Base-by-base conservation (phyloP, 352 stramenopile species). In the Pythium sukuiense region DNA sequence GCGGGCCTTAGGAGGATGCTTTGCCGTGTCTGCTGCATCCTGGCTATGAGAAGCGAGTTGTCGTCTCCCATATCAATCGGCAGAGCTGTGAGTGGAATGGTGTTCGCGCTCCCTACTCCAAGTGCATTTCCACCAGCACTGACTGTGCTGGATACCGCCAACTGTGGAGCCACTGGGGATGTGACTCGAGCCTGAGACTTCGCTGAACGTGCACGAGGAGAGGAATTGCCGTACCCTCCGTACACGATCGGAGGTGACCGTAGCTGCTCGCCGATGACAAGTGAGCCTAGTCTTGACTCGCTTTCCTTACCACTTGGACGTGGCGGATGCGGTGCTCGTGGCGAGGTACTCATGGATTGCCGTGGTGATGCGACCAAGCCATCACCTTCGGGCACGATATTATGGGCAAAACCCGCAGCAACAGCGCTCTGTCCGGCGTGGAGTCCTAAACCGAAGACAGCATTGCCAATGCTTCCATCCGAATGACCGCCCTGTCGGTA, bases 1-100 rank as follows among this genome's bases (percentile, higher is more conserved):
- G 57, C 30, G 14, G 58, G 64, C 11, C 64, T 49, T 16, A 24
- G 53, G n/a, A 50, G 35, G 30, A 60, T 59, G 24, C 63, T 69
- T 50, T 55, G 58, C n/a, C 55, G 52, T 8, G 53, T 53, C 33
- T 16, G 29, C 41, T 58, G 59, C n/a, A 62, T 26, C 2, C 41
- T 39, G 3, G 53, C 43, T 6, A 68, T 29, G 27, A 62, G 11
- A 18, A 62, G 43, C 9, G 30, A 20, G 9, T 49, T 1, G 0
- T 37, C 27, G 30, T 62, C 61, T 12, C 24, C 26, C 33, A 20
- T 49, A 20, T 60, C 54, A 3, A 60, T 39, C 1, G 54, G n/a
- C 3, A 49, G 13, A 0, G 35, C 54, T 13, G 54, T 27, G 1
- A 60, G 3, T n/a, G 54, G 54, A n/a, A 32, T 7, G 7, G 7